Base-by-base conservation (phyloP, 345 rosid species). In the Citrus mangshanensis region DNA sequence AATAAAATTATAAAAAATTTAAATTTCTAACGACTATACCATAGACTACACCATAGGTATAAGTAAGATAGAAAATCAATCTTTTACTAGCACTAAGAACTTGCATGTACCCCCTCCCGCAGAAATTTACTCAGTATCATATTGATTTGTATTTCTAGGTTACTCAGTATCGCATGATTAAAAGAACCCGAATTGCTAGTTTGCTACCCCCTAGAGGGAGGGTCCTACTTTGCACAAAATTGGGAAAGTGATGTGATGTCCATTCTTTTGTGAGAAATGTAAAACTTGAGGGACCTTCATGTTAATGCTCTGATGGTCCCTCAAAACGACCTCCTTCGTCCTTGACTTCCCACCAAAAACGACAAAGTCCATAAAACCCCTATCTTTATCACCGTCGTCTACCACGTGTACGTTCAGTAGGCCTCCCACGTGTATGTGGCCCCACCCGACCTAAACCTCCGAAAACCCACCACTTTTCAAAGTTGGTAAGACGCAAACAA, bases 401-500 rank as follows among this genome's bases (percentile, higher is more conserved):
- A 69, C 61, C 80, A 76, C 80, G 73, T 77, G 74, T 75, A 73
- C 42, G 37, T 3, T 0, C 6, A 0, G 0, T 22, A 60, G 21
- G 1, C 8, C 0, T 68, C 82, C 87, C 87, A 83, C 85, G 78
- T 80, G 65, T 22, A 10, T 46, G 21, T n/a, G 79, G 6, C 51
- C 77, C 75, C 76, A 60, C 55, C 5, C 0, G 10, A 24, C 28
- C 64, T 3, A 27, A 72, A 73, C 79, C 80, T 72, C 68, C 72
- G 3, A 22, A 73, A 71, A 74, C 63, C 76, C 72, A 65, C 56
- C 76, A 0, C 72, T 77, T 83, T 88, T 76, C 85, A 68, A 79
- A 86, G 93, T 90, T 89, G 92, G 98, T 88, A 73, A 85, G 90
- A 83, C 7, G 61, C 82, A 77, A 84, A 73, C 88, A 54, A 38